A percentile compares a stretch with the other conserved stretches of the same genome.
These are phyloP conservation scores for Eremomyces bilateralis DNA, from an alignment of 495 filamentous ascomycete genomes.

Conservation along the genomic window DNA sequence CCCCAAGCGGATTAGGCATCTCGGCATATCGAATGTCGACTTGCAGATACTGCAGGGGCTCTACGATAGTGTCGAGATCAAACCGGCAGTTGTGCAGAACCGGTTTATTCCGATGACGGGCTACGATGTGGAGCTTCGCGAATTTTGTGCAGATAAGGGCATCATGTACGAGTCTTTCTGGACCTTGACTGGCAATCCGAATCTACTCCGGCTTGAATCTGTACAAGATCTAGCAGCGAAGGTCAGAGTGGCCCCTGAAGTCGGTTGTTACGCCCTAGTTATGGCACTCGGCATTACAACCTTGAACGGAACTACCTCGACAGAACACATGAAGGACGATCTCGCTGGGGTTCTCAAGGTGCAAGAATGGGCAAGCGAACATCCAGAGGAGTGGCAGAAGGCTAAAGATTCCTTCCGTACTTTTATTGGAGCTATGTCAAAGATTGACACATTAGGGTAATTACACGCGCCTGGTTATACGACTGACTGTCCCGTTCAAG, in stretches of 20 bases:
- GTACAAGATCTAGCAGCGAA: slow-evolving; percentile 29
- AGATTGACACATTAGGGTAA: too few relatives aligned
- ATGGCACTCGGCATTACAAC: slow-evolving; percentile 36
- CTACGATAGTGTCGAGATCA: slow-evolving; percentile 23
- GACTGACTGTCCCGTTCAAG: too few relatives aligned
- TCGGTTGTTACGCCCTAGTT: slow-evolving; percentile 47
- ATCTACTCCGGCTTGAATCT: slow-evolving; percentile 27
- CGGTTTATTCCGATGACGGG: slow-evolving; percentile 37
- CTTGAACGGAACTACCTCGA: slow-evolving; percentile 47
- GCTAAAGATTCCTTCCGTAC: slow-evolving; percentile 2
- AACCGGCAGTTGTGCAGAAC: slow-evolving; percentile 53
- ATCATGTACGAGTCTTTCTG: slow-evolving; percentile 60
- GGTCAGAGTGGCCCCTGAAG: slow-evolving; percentile 25
- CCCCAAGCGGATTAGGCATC: slow-evolving; percentile 33
- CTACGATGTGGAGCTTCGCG: slow-evolving; percentile 39
- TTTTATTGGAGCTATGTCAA: too few relatives aligned
- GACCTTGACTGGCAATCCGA: slow-evolving; percentile 53
- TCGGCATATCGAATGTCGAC: slow-evolving; percentile 54
- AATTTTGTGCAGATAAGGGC: slow-evolving; percentile 34
- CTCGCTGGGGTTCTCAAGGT: slow-evolving; percentile 31
- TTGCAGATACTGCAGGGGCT: slow-evolving; percentile 31
- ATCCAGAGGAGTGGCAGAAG: slow-evolving; percentile 5
- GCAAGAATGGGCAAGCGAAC: slow-evolving; percentile 15
- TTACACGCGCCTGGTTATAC: too few relatives aligned
- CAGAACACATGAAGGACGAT: slow-evolving; percentile 42